These are phyloP conservation scores for Cladosporium oxysporum DNA, from an alignment of 2,329 filamentous ascomycete species.

Conservation along the genomic window DNA sequence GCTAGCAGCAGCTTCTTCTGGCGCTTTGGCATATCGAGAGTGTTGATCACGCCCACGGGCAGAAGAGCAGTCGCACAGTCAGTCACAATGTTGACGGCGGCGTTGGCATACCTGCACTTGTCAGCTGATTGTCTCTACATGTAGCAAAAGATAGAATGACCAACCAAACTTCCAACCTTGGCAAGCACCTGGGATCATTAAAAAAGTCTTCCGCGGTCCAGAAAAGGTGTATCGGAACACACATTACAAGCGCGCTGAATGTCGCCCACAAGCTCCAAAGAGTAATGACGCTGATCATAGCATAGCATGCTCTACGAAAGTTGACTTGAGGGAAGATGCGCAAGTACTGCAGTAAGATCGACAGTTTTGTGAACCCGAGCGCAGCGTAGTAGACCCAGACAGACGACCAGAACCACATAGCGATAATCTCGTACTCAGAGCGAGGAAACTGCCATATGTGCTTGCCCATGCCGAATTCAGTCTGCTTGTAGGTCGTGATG, in stretches of 20 bases:
- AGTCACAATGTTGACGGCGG: conserved; percentile 20
- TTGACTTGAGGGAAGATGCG: conserved; percentile 47
- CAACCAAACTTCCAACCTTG: conserved; percentile 18
- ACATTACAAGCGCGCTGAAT: conserved; percentile 19
- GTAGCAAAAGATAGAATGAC: background rate
- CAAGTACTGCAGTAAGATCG: conserved; percentile 51
- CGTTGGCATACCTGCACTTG: conserved; percentile 16
- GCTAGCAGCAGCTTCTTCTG: conserved; percentile 37
- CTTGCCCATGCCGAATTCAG: conserved; percentile 18
- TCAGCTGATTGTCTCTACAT: background rate
- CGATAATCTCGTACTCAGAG: conserved; percentile 12
- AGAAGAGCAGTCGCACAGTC: conserved; percentile 28
- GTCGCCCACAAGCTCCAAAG: conserved; percentile 20
- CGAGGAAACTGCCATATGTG: conserved; percentile 15
- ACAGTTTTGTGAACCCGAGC: conserved; percentile 45
- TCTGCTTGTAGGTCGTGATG: conserved; percentile 19
- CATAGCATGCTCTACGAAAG: conserved; percentile 34
- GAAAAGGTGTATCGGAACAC: conserved; percentile 19
- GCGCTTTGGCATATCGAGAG: conserved; percentile 37
- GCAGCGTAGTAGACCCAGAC: conserved; percentile 46
- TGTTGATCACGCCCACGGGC: conserved; percentile 37
- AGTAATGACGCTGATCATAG: conserved; percentile 13
- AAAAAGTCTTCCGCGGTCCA: conserved; percentile 19
- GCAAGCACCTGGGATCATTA: conserved; percentile 18
- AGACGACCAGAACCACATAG: conserved; percentile 25